Percentiles rank a stretch among this genome's conserved stretches.
Conservation (phyloP, 192 early-diverging fungal genomes). For the Backusella morwellensis region DNA sequence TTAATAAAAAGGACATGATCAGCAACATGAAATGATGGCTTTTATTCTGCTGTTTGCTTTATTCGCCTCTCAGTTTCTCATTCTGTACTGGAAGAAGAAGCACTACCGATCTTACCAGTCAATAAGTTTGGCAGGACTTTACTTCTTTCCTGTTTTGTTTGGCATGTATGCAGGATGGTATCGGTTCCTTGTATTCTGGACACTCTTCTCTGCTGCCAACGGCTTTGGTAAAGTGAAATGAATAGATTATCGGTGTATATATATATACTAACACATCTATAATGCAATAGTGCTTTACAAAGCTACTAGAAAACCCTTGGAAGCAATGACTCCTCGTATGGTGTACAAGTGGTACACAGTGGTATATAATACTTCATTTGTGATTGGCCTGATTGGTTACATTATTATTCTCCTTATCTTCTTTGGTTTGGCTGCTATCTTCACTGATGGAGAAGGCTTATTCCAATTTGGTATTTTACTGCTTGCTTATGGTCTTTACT, state of each 20-base stretch:
- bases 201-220: constrained; percentile 29
- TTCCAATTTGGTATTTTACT: constrained; percentile 45
- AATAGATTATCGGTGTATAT: no score
- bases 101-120: constrained; percentile 56
- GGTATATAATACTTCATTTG: constrained; percentile 58
- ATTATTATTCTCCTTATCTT: constrained; percentile 49
- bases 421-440: constrained; percentile 47
- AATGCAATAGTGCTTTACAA: constrained; percentile 44
- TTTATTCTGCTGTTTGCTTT: constrained; percentile 53
- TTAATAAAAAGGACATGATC: constrained; percentile 43
- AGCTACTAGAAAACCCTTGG: constrained; percentile 57
- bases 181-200: constrained; percentile 32
- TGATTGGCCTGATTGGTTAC: constrained; percentile 55
- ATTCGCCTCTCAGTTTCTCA: constrained; percentile 56
- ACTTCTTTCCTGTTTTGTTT: constrained; percentile 39
- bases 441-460: constrained; percentile 37
- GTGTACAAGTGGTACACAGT: constrained; percentile 63
- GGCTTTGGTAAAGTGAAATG: constrained; percentile 26
- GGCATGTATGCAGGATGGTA: constrained; percentile 35
- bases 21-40: constrained; percentile 54
- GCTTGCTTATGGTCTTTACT: constrained; percentile 58
- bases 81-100: constrained; percentile 60
- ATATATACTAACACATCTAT: no score
- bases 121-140: constrained; percentile 49
- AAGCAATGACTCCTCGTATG: constrained; percentile 56